These are phyloP conservation scores for Chaetomium fimeti DNA, from an alignment of 495 filamentous ascomycete species.

Conservation along the genomic window DNA sequence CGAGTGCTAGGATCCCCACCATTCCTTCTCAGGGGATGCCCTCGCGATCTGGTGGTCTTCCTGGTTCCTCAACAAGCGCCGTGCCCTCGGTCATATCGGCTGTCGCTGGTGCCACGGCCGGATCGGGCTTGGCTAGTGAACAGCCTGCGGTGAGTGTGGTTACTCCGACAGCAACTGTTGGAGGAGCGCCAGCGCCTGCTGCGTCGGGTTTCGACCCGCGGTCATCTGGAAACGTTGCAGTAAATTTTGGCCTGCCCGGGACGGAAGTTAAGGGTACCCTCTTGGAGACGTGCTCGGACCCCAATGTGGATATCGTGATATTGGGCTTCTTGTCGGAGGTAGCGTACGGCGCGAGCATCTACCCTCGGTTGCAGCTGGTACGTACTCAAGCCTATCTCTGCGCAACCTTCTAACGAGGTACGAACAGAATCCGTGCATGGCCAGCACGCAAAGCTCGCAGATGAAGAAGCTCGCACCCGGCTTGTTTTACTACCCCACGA, in stretches of 20 bases:
- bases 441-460: no score
- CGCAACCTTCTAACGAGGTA: no score
- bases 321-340: slow-evolving; percentile 26
- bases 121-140: neutral
- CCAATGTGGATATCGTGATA: slow-evolving; percentile 28
- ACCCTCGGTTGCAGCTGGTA: slow-evolving; percentile 22
- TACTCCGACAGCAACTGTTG: neutral
- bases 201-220: slow-evolving; percentile 23
- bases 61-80: slow-evolving; percentile 1
- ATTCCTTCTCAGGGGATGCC: no score
- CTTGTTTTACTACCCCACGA: slow-evolving; percentile 17
- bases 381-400: neutral
- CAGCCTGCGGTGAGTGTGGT: neutral
- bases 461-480: neutral
- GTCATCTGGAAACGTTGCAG: slow-evolving; percentile 17
- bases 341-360: slow-evolving; percentile 4
- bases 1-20: no score
- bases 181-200: neutral
- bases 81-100: neutral
- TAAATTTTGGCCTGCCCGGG: slow-evolving; percentile 22
- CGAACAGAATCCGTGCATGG: no score
- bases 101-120: neutral
- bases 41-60: no score
- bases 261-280: slow-evolving; percentile 9
- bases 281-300: slow-evolving; percentile 20